These are phyloP conservation scores for Viridothelium virens DNA, from an alignment of 495 filamentous ascomycete genomes.

Conservation along the genomic window DNA sequence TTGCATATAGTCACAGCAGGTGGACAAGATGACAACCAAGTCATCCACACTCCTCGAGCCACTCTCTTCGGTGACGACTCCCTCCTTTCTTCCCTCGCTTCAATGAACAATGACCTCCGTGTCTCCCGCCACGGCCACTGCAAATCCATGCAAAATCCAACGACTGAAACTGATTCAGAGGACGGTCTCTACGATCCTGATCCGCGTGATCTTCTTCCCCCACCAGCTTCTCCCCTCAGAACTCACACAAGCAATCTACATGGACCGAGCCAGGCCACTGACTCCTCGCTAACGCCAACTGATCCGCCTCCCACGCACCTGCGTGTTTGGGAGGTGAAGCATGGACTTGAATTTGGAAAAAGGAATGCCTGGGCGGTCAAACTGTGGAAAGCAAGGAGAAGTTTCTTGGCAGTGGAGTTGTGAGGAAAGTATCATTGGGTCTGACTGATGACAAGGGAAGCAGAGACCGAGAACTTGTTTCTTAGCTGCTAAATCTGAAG, in stretches of 20 bases:
- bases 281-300: neutral
- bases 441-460: no score
- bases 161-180: neutral
- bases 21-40: neutral
- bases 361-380: neutral
- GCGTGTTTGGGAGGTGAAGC: neutral
- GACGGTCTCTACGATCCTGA: neutral
- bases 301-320: neutral
- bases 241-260: neutral
- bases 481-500: no score
- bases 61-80: neutral
- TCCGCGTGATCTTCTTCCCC: neutral
- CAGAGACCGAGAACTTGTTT: no score
- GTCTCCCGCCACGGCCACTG: neutral
- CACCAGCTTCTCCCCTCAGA: neutral
- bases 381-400: neutral
- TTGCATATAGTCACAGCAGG: neutral
- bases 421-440: no score
- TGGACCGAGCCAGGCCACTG: neutral
- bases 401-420: neutral
- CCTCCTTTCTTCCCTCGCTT: constrained; percentile 2
- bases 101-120: neutral
- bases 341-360: neutral
- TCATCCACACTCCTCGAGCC: neutral
- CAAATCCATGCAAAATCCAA: neutral